phyloP scores from a whole-genome alignment of 768 basidiomycete genomes.

The Boletus huronensis region DNA sequence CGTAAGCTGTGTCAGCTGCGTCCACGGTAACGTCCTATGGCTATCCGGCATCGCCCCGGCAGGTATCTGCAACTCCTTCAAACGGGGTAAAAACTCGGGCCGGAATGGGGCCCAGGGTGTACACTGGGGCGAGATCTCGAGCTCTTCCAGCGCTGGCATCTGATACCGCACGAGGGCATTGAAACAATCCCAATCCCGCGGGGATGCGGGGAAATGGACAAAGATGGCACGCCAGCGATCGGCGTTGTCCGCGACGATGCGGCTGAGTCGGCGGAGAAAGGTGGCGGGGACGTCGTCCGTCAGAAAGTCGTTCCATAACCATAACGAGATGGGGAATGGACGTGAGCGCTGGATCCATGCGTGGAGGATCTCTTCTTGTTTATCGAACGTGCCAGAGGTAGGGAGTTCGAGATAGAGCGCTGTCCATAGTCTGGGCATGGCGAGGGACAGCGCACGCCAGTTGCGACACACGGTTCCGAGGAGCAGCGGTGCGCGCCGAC shows the following conservation, averaged over 20 bases:
- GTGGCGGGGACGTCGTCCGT: constrained; percentile 28
- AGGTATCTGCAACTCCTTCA: constrained; percentile 29
- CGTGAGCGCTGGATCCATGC: constrained; percentile 29
- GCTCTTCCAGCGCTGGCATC: constrained; percentile 29
- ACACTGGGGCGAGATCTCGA: constrained; percentile 32
- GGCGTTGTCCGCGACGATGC: constrained; percentile 18
- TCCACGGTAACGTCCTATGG: constrained; percentile 32
- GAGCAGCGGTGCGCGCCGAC: constrained; percentile 28
- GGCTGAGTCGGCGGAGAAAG: constrained; percentile 24
- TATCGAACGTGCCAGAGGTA: constrained; percentile 21
- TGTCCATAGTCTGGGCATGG: constrained; percentile 31
- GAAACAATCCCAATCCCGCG: constrained; percentile 30
- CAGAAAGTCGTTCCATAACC: constrained; percentile 33
- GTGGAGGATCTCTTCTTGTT: constrained; percentile 23
- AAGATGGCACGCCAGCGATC: constrained; percentile 32
- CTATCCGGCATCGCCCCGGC: constrained; percentile 32
- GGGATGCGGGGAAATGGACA: constrained; percentile 28
- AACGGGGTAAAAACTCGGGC: constrained; percentile 23
- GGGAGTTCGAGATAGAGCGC: constrained; percentile 31
- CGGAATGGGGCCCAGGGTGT: constrained; percentile 31
- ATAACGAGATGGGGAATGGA: constrained; percentile 24
- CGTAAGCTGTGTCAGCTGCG: constrained; percentile 31
- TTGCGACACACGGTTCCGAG: constrained; percentile 29
- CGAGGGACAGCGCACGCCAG: constrained; percentile 27
- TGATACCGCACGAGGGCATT: constrained; percentile 20